Base-by-base conservation (phyloP, 768 basidiomycete genomes). In the Trametes cubensis region DNA sequence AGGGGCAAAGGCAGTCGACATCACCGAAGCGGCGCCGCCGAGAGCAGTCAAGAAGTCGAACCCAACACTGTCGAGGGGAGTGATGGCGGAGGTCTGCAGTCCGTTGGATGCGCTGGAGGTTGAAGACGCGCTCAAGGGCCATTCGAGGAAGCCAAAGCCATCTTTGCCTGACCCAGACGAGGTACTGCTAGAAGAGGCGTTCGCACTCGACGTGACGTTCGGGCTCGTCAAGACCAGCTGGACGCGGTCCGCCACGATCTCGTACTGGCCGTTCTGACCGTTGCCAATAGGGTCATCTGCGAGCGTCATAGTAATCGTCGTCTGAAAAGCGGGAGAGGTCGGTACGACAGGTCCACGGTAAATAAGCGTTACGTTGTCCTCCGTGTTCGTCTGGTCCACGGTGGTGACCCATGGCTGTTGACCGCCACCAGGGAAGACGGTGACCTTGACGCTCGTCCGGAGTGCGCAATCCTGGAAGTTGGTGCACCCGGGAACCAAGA, bases 61-160 rank as follows among this genome's bases (percentile, higher is more conserved):
- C 1, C 87, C 88, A 40, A 89, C 70, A 15, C 70, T 65, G 68
- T 95, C 92, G 14, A 89, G 74, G 2, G 81, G 59, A 2, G 95
- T 95, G 71, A 90, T 77, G 13, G 87, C 85, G 2, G 83, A 73
- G 71, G 94, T 94, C 1, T 87, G 77, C 45, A 95, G 77, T 2
- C 76, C 71, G 13, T 82, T 76, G 3, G 86, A 85, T 7, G 87
- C 88, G 69, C 92, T 87, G 23, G 81, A 73, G 38, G 76, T 73
- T 3, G 72, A 60, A 1, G 75, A 73, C 3, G 50, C 44, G 40
- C 75, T 75, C 34, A 89, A 75, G 23, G 89, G 85, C 91, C 91
- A 98, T 73, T 98, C 96, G 65, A 92, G 88, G 67, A 97, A 87
- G 14, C 96, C 96, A 70, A 92, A 95, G 2, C 86, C 86, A 21